Evolutionary conservation across 345 rosid species (phyloP), one percentile per base, ranked within the genome.

Genomic region (Jatropha curcas): DNA sequence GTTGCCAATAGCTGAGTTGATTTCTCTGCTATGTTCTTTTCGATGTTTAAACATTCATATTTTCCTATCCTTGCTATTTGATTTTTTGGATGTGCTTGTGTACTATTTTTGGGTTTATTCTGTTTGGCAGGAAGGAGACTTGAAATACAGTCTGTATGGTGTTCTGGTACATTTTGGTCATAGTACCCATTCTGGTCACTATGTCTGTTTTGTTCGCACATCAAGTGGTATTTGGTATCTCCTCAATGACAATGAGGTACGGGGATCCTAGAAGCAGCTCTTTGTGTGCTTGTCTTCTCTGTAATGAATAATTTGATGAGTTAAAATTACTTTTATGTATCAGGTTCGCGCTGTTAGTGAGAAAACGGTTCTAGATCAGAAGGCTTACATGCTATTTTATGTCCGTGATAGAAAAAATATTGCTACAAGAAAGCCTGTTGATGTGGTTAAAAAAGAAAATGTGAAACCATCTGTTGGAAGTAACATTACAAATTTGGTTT

Each of bases 321-420:
- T 39, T 60, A 43, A 9, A 51, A 17, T 19, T 25, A 37, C 66
- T 58, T 78, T 68, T 25, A 74, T 81, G 78, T 62, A 72, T 71
- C 90, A 94, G 98, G 98, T 94, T 74, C 34, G 67, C 68, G 94
- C 85, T 78, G 99, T 92, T 74, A 83, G 88, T 31, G 97, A 95
- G 84, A 88, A 83, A 70, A 75, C 80, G 30, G 98, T 95, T 68
- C 81, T 92, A 59, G 83, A 90, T 6, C 98, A 95, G 82, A 92
- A 91, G 87, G 99, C 99, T 41, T 95, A 95, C 79, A 95, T 95
- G 99, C 69, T 95, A 72, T 95, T 95, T 82, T 95, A 95, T 86
- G 98, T 95, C 46, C 97, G 94, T 71, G 97, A 91, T 74, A 83
- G 91, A 85, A 88, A 77, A 76, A 79, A 79, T 83, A 22, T 63